These are phyloP conservation scores for Cytospora piceae DNA, from an alignment of 2,329 filamentous ascomycete genomes.

Conservation along the genomic window DNA sequence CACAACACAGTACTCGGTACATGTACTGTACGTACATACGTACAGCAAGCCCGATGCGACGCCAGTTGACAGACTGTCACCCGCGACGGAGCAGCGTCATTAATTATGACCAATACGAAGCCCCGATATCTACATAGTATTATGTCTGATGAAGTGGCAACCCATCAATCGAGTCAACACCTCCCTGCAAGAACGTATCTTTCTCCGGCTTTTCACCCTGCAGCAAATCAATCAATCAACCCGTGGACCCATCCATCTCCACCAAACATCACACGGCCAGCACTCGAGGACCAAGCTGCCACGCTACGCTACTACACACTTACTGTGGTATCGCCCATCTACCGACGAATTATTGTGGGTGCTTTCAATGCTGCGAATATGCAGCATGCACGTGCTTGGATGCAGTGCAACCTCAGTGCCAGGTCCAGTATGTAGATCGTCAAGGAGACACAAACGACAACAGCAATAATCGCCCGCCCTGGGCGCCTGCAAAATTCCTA, in stretches of 20 bases:
- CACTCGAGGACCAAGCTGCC: neutral
- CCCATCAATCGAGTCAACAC: neutral
- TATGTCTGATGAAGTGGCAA: neutral
- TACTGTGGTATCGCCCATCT: neutral
- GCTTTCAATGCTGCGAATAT: conserved; percentile 1
- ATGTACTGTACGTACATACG: neutral
- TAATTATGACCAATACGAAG: neutral
- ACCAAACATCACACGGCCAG: neutral
- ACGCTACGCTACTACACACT: neutral
- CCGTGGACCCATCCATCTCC: neutral
- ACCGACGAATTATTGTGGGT: neutral
- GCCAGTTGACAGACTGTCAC: neutral
- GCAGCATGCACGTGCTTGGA: conserved; percentile 2
- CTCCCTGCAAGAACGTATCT: neutral
- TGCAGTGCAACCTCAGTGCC: conserved; percentile 2
- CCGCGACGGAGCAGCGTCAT: neutral
- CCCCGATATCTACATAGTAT: neutral
- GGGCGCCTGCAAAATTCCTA: neutral
- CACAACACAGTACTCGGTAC: neutral
- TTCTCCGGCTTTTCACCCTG: too few species aligned
- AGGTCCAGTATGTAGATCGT: conserved; percentile 5
- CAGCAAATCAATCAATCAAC: neutral
- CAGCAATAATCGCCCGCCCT: neutral
- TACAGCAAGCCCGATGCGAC: conserved; percentile 1
- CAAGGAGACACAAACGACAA: neutral